These are phyloP conservation scores for Osmanthus fragrans DNA, from an alignment of 257 asterid genomes.

Conservation along the genomic window DNA sequence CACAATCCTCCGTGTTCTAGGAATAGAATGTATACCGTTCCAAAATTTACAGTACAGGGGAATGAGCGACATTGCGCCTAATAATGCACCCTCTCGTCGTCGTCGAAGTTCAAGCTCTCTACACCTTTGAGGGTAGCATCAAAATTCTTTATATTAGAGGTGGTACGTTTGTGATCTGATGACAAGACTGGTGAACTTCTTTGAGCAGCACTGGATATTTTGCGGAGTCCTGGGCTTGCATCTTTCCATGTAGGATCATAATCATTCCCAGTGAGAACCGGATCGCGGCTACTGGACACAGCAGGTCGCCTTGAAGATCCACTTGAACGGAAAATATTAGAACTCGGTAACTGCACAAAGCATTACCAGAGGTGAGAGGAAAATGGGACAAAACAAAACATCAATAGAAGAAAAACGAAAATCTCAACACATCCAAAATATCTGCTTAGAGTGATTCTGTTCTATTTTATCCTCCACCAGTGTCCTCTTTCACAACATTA, in stretches of 20 bases:
- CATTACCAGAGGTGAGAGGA: background rate
- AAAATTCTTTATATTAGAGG: constrained; percentile 47
- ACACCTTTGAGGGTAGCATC: constrained; percentile 82
- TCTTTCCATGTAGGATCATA: constrained; percentile 40
- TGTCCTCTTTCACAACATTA: background rate
- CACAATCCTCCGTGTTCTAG: constrained; percentile 12
- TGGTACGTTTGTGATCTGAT: constrained; percentile 52
- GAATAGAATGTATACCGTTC: constrained; percentile 15
- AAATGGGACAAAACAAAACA: background rate
- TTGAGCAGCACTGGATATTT: constrained; percentile 42
- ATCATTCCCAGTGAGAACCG: constrained; percentile 42
- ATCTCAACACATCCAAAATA: background rate
- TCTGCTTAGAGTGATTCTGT: background rate
- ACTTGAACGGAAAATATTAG: constrained; percentile 35
- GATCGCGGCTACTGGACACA: constrained; percentile 63
- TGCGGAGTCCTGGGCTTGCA: constrained; percentile 52
- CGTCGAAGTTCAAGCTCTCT: constrained; percentile 66
- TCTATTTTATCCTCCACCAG: background rate
- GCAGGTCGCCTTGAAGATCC: constrained; percentile 68
- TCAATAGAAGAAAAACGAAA: background rate
- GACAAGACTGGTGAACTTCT: constrained; percentile 57
- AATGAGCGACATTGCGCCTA: constrained; percentile 35
- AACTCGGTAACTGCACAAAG: constrained; percentile 53
- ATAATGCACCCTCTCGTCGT: constrained; percentile 61
- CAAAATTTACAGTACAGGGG: constrained; percentile 43